Evolutionary conservation across 192 early-diverging fungal genomes (phyloP), one percentile per base, ranked within the genome.

Genomic region (Rhizoclosmatium globosum): DNA sequence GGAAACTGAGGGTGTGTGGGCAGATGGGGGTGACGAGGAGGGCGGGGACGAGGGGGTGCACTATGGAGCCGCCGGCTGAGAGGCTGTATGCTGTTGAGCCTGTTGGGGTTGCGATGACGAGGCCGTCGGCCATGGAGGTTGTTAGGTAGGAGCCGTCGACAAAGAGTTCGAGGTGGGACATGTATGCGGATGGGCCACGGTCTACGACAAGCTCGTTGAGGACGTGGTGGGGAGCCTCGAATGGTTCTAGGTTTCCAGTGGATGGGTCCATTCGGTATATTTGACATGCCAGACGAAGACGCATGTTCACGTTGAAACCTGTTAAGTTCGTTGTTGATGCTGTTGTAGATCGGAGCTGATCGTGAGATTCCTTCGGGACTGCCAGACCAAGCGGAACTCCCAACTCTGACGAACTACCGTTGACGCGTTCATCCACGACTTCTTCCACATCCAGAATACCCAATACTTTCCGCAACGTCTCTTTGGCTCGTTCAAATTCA

Each of bases 141-240:
- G 98, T 99, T 50, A 99, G 83, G 73, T 97, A 62, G 95, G 67
- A 84, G 46, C 96, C 94, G 72, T 99, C 94, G n/a, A 94, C 97
- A 87, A 93, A 90, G 44, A 89, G 76, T 77, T 89, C 88, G 66
- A 99, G 85, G 74, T 94, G 86, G 47, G 89, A 89, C 90, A 99
- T 93, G 72, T 95, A 97, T 2, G 98, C 91, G 65, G 92, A 93
- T 9, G 96, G 96, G 3, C 98, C 89, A 56, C 97, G 92, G 83
- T 99, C 97, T 31, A 99, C 91, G 1, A 96, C 95, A 19, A 99
- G 81, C 71, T 99, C 98, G 71, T 99, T 99, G 71, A 99, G 82
- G 43, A 99, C 94, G 78, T 97, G 90, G 85, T 95, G 97, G 2
- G 93, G 91, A 1, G 82, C 82, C 3, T 43, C 66, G 23, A 59